These are phyloP conservation scores for Coprinellus aureogranulatus DNA, from an alignment of 768 basidiomycete species.

Conservation along the genomic window DNA sequence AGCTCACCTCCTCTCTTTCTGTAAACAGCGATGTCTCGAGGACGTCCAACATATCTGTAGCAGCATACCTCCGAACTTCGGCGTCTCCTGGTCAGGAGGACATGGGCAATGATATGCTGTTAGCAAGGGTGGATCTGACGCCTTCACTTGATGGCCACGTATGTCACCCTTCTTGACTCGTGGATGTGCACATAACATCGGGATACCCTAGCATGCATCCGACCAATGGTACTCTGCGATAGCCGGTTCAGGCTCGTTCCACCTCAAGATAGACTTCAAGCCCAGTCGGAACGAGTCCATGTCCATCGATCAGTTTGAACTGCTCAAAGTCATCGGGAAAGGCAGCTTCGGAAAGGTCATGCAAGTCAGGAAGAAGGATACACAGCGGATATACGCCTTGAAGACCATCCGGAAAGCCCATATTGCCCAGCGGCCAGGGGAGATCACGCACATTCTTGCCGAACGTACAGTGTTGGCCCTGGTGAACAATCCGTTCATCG, in stretches of 20 bases:
- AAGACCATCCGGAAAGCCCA: slow-evolving; percentile 99
- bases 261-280: slow-evolving; percentile 93
- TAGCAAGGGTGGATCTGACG: slow-evolving; percentile 88
- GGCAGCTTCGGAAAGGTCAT: slow-evolving; percentile 98
- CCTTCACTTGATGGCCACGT: slow-evolving; percentile 80
- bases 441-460: slow-evolving; percentile 97
- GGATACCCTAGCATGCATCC: slow-evolving; percentile 57
- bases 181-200: slow-evolving; percentile 9
- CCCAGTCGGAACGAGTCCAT: slow-evolving; percentile 79
- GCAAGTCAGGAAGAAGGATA: slow-evolving; percentile 99
- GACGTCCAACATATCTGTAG: slow-evolving; percentile 87
- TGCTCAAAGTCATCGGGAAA: slow-evolving; percentile 97
- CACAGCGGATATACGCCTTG: slow-evolving; percentile 93
- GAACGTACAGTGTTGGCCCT: slow-evolving; percentile 95
- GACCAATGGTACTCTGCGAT: slow-evolving; percentile 90
- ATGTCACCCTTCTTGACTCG: slow-evolving; percentile 22
- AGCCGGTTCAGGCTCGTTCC: slow-evolving; percentile 86
- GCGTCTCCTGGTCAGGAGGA: slow-evolving; percentile 77
- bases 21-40: slow-evolving; percentile 85
- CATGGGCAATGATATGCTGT: slow-evolving; percentile 95
- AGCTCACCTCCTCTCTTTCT: neutral
- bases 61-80: slow-evolving; percentile 85
- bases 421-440: slow-evolving; percentile 92
- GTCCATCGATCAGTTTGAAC: slow-evolving; percentile 95
- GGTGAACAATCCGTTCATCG: slow-evolving; percentile 98